These are phyloP conservation scores for Russula compacta DNA, from an alignment of 768 basidiomycete species.

Conservation along the genomic window DNA sequence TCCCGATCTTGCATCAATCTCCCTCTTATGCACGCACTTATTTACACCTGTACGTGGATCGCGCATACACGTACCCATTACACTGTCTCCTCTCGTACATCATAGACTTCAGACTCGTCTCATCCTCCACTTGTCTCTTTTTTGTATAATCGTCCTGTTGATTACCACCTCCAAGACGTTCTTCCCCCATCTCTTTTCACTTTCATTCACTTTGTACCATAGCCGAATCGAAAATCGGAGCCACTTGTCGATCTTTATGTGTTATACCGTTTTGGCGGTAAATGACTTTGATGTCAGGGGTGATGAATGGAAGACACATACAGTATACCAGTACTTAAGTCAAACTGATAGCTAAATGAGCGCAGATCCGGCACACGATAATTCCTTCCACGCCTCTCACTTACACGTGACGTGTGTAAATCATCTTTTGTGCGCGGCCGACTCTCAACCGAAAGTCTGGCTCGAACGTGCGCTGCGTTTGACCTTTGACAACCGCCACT, in stretches of 20 bases:
- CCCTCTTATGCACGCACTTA: slow-evolving; percentile 10
- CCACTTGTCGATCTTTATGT: neutral
- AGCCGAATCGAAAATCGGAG: neutral
- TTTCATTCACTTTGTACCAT: slow-evolving; percentile 7
- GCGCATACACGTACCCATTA: neutral
- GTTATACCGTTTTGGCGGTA: neutral
- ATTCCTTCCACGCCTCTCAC: no score
- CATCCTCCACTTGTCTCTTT: neutral
- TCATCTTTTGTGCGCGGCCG: no score
- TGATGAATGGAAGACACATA: neutral
- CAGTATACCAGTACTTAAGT: no score
- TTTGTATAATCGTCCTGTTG: neutral
- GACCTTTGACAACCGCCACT: slow-evolving; percentile 90
- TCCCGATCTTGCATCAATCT: slow-evolving; percentile 10
- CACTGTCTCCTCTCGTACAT: neutral
- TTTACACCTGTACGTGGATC: slow-evolving; percentile 5
- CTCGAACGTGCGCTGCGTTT: slow-evolving; percentile 89
- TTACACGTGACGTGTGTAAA: no score
- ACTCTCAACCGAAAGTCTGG: slow-evolving; percentile 90
- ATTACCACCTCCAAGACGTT: neutral
- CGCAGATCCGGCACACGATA: no score
- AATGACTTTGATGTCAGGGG: no score
- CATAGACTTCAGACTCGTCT: slow-evolving; percentile 4
- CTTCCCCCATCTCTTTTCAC: neutral
- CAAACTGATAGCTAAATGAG: no score